Evolutionary conservation across 1,284 basidiomycete genomes (phyloP).

Genomic region (Xerocomus nothofagi): DNA sequence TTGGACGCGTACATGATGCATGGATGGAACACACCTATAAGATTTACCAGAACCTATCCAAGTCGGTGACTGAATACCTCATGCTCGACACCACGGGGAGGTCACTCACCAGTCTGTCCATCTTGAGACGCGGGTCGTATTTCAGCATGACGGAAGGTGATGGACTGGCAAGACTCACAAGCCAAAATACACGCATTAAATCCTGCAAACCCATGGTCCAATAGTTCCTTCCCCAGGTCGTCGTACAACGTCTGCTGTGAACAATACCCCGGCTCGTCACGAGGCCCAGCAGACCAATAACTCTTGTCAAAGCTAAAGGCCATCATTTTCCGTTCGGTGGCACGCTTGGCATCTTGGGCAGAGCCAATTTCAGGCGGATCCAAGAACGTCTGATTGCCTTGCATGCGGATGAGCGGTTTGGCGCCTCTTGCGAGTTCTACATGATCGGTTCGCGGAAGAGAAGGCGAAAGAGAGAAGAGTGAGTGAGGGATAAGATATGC

Average conservation of each 20-base stretch:
- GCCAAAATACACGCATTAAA: slow-evolving; percentile 98
- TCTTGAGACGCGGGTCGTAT: slow-evolving; percentile 45
- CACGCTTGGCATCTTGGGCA: slow-evolving; percentile 69
- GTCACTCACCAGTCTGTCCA: slow-evolving; percentile 78
- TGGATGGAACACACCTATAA: slow-evolving; percentile 63
- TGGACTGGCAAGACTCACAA: slow-evolving; percentile 62
- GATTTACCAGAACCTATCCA: slow-evolving; percentile 82
- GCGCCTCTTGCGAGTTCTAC: slow-evolving; percentile 89
- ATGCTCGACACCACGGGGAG: neutral
- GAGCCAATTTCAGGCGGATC: slow-evolving; percentile 84
- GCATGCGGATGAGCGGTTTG: slow-evolving; percentile 90
- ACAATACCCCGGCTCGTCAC: slow-evolving; percentile 86
- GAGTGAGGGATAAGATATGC: slow-evolving; percentile 9
- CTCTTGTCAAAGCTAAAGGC: slow-evolving; percentile 93
- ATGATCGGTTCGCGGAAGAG: slow-evolving; percentile 15
- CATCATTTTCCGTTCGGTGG: slow-evolving; percentile 86
- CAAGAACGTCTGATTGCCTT: slow-evolving; percentile 86
- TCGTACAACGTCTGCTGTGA: slow-evolving; percentile 93
- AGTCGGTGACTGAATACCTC: slow-evolving; percentile 13
- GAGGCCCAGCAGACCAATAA: slow-evolving; percentile 90
- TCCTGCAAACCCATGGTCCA: slow-evolving; percentile 94
- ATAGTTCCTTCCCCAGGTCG: slow-evolving; percentile 90
- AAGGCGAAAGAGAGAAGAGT: neutral
- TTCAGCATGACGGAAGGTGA: slow-evolving; percentile 4
- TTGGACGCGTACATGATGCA: slow-evolving; percentile 1